Conservation (phyloP, 768 basidiomycete species). For the Collybiopsis confluens region DNA sequence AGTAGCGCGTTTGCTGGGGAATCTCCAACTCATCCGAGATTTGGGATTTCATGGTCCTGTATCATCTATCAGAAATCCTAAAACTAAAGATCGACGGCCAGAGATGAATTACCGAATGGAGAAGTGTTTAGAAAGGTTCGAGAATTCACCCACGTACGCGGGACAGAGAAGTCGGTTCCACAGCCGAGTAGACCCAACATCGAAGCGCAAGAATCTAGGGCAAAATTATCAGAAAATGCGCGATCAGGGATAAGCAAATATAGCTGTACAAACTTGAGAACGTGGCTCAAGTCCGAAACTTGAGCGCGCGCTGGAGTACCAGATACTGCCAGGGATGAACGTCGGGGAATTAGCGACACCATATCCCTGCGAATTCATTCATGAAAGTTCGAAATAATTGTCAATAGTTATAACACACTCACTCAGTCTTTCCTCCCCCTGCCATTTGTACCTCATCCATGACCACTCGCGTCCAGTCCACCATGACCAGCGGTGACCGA, state of each 20-base stretch:
- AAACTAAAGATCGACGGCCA: too few relatives aligned
- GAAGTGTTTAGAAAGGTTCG: slow-evolving; percentile 60
- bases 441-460: slow-evolving; percentile 98
- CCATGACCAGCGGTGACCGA: slow-evolving; percentile 76
- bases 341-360: slow-evolving; percentile 83
- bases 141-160: slow-evolving; percentile 57
- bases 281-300: slow-evolving; percentile 71
- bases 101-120: slow-evolving; percentile 54
- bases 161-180: slow-evolving; percentile 67
- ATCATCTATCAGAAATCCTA: too few relatives aligned
- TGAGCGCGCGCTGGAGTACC: slow-evolving; percentile 83
- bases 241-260: not conserved
- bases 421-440: slow-evolving; percentile 79
- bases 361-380: slow-evolving; percentile 56
- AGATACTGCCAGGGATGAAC: slow-evolving; percentile 83
- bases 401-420: slow-evolving; percentile 23
- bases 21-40: slow-evolving; percentile 79
- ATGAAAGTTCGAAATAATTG: not conserved
- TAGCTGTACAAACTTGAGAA: slow-evolving; percentile 51
- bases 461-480: slow-evolving; percentile 85
- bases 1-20: slow-evolving; percentile 73
- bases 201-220: slow-evolving; percentile 70
- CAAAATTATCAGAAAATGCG: not conserved
- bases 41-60: slow-evolving; percentile 69
- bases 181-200: slow-evolving; percentile 44